phyloP scores from a whole-genome alignment of 805 yeast species.

The Ogataea ganodermae region DNA sequence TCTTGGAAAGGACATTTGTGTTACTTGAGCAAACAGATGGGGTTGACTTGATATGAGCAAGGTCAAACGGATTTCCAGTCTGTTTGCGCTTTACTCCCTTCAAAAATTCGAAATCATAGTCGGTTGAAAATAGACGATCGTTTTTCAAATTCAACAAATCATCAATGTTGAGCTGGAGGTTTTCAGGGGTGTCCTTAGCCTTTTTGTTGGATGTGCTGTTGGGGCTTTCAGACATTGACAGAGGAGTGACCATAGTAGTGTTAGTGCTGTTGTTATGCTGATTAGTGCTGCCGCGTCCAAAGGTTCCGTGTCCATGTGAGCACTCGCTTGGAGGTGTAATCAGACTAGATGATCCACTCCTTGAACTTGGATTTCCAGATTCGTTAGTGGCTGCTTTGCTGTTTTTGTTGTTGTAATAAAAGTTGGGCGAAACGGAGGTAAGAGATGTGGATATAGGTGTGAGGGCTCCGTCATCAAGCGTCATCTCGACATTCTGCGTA shows the following conservation, averaged over 20 bases:
- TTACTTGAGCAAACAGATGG: constrained; percentile 28
- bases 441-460: constrained; percentile 25
- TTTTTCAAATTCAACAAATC: constrained; percentile 30
- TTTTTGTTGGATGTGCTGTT: constrained; percentile 9
- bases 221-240: constrained; percentile 28
- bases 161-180: constrained; percentile 24
- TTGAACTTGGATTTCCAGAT: not conserved
- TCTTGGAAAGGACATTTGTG: constrained; percentile 19
- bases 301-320: constrained; percentile 5
- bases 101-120: constrained; percentile 27
- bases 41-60: constrained; percentile 22
- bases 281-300: constrained; percentile 8
- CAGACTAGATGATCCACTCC: constrained; percentile 13
- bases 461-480: constrained; percentile 22
- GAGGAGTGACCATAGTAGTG: constrained; percentile 24
- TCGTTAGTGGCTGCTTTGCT: not conserved
- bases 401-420: constrained; percentile 4
- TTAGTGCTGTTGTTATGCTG: not conserved
- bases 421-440: constrained; percentile 18
- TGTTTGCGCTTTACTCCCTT: constrained; percentile 17
- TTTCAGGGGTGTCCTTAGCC: constrained; percentile 7
- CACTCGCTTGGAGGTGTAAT: constrained; percentile 32
- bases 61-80: constrained; percentile 17
- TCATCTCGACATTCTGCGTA: constrained; percentile 15
- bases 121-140: constrained; percentile 25